Conservation (phyloP, 176 grass and related monocot genomes). For the Lolium multiflorum region DNA sequence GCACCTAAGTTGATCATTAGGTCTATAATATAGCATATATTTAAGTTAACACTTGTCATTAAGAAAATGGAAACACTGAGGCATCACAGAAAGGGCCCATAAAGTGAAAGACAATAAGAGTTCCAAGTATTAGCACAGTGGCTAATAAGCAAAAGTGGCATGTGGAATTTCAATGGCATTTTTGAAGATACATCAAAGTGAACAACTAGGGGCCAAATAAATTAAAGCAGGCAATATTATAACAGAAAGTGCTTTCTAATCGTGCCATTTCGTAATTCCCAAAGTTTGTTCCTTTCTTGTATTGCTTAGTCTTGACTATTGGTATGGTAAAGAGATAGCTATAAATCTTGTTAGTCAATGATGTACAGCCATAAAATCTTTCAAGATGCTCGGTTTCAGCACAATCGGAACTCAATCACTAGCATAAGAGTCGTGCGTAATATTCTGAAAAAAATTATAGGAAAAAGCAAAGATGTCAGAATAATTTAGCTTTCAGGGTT, state of each 20-base stretch:
- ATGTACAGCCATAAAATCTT: conserved; percentile 40
- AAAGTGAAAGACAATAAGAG: conserved; percentile 48
- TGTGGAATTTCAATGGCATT: conserved; percentile 39
- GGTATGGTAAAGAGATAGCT: conserved; percentile 23
- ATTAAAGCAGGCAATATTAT: conserved; percentile 25
- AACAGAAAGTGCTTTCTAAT: conserved; percentile 21
- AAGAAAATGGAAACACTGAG: conserved; percentile 50
- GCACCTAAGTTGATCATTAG: conserved; percentile 69
- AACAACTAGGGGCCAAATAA: conserved; percentile 4
- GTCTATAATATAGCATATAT: conserved; percentile 60
- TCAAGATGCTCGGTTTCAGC: conserved; percentile 35
- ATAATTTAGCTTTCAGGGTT: conserved; percentile 27
- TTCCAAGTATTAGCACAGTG: conserved; percentile 40
- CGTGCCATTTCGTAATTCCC: neutral
- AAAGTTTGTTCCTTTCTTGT: neutral
- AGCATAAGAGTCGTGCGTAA: conserved; percentile 12
- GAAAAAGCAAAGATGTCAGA: conserved; percentile 18
- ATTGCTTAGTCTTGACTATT: conserved; percentile 29
- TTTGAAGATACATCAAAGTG: conserved; percentile 31
- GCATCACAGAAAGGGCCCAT: conserved; percentile 53
- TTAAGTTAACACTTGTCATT: conserved; percentile 58
- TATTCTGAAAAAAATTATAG: conserved; percentile 31
- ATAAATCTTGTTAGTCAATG: conserved; percentile 24
- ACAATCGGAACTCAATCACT: conserved; percentile 24
- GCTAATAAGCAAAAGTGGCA: conserved; percentile 38